Evolutionary conservation across 2,329 filamentous ascomycete genomes (phyloP), one percentile per base, ranked within the genome.

Genomic region (Clonostachys rosea): DNA sequence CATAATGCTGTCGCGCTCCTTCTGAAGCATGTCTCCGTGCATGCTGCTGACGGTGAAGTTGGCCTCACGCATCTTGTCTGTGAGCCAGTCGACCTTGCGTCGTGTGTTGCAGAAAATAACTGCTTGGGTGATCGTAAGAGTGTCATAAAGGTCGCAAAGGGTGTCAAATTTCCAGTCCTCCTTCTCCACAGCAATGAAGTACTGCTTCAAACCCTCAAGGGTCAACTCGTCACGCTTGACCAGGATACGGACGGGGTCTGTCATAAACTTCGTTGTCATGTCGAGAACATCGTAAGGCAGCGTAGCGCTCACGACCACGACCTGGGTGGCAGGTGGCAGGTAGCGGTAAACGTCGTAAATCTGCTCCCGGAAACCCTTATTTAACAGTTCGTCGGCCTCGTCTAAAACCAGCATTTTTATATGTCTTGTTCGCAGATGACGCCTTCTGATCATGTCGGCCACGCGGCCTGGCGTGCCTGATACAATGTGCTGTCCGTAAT

Each of bases 211-310:
- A 49, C 94, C 94, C 72, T 97, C 94, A 44, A 99, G 83, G 3
- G 94, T 99, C 76, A 99, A 74, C 68, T 99, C 94, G 69, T 97
- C 94, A 85, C 91, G 91, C 83, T 97, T 96, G 67, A 97, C 92
- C 24, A 97, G 80, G 62, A 97, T 95, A 55, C 92, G 87, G 42
- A 96, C 92, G 1, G 92, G 92, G 60, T 97, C 92, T 24, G 90
- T 96, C 94, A 99, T 99, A 79, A 99, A 99, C 70, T 97, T 97
- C 56, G 92, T 97, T 34, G 94, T 99, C 88, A 99, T 96, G 69
- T 97, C 92, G 46, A 99, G 82, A 17, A 99, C 94, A 63, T 99
- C 94, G 76, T 97, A 95, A 42, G 94, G 94, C 34, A 99, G 84
- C 5, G 94, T 99, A 54, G 94, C 94, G 46, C 90, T 96, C 57